phyloP scores from a whole-genome alignment of 2,329 filamentous ascomycete species.

The Calonectria pauciramosa region DNA sequence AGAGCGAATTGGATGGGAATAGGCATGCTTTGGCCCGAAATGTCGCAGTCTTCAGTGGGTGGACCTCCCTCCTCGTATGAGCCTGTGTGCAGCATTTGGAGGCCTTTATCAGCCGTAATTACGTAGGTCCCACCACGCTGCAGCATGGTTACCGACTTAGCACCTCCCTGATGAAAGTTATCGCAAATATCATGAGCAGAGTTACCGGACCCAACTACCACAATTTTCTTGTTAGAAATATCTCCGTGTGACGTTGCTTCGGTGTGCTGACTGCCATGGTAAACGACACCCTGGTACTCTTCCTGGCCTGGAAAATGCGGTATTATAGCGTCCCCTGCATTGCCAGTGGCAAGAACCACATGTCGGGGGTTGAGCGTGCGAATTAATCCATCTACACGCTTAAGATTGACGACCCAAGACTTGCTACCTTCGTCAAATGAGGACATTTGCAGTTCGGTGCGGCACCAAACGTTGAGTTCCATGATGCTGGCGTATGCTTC shows the following conservation, averaged over 20 bases:
- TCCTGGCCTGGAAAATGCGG: slow-evolving; percentile 10
- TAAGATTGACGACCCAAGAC: slow-evolving; percentile 12
- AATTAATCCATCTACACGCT: not conserved
- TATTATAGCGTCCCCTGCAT: slow-evolving; percentile 20
- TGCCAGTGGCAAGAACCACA: slow-evolving; percentile 27
- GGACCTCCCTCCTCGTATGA: slow-evolving; percentile 52
- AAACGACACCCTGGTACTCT: slow-evolving; percentile 41
- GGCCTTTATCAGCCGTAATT: slow-evolving; percentile 53
- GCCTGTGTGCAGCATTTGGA: slow-evolving; percentile 58
- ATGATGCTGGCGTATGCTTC: slow-evolving; percentile 63
- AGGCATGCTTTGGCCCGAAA: slow-evolving; percentile 48
- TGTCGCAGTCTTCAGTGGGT: slow-evolving; percentile 64
- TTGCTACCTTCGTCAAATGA: slow-evolving; percentile 51
- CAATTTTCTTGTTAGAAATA: slow-evolving; percentile 54
- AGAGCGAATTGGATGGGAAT: slow-evolving; percentile 55
- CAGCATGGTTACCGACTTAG: slow-evolving; percentile 63
- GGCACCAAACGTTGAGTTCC: slow-evolving; percentile 61
- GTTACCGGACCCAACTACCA: slow-evolving; percentile 64
- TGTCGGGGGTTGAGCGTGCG: slow-evolving; percentile 15
- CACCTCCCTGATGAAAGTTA: slow-evolving; percentile 63
- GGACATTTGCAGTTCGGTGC: slow-evolving; percentile 54
- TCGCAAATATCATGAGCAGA: slow-evolving; percentile 65
- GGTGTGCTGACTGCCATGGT: slow-evolving; percentile 21
- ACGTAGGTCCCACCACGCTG: slow-evolving; percentile 66
- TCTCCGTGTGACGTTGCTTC: slow-evolving; percentile 48